Percentiles rank a stretch among this genome's conserved stretches.
phyloP scores from a whole-genome alignment of 2,329 filamentous ascomycete species.

The Talaromyces sp. region DNA sequence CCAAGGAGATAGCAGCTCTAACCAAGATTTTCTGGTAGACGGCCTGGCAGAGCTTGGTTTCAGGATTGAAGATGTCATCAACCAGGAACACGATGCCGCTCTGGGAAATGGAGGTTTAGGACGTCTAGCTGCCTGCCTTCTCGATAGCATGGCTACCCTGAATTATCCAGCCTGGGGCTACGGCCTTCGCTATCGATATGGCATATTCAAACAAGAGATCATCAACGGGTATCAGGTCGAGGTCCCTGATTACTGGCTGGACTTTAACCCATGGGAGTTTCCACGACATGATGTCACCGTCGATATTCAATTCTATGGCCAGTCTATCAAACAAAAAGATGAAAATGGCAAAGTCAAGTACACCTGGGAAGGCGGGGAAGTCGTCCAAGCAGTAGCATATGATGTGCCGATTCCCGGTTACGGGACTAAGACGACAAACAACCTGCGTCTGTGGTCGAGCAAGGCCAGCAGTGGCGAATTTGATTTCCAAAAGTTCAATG shows the following conservation, averaged over 20 bases:
- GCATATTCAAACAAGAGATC: constrained; percentile 99
- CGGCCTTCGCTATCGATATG: constrained; percentile 88
- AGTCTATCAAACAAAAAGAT: constrained; percentile 69
- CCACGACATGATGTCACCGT: constrained; percentile 92
- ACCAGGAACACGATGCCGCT: constrained; percentile 92
- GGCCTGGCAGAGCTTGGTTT: constrained; percentile 88
- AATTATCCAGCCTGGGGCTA: constrained; percentile 98
- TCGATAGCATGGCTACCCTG: constrained; percentile 90
- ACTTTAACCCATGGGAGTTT: constrained; percentile 99
- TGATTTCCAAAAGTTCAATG: constrained; percentile 99
- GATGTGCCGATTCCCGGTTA: constrained; percentile 92
- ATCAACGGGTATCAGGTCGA: constrained; percentile 97
- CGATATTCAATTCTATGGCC: constrained; percentile 93
- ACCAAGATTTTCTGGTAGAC: constrained; percentile 48
- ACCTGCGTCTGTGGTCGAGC: constrained; percentile 93
- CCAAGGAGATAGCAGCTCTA: background rate
- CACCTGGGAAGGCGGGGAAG: constrained; percentile 88
- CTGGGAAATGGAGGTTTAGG: constrained; percentile 94
- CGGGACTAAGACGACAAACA: constrained; percentile 86
- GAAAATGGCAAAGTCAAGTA: constrained; percentile 68
- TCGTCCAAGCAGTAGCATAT: constrained; percentile 86
- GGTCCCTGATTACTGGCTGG: constrained; percentile 97
- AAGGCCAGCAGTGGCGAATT: constrained; percentile 97
- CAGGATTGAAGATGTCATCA: constrained; percentile 91
- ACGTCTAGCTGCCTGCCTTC: constrained; percentile 89